Percentiles rank a stretch among this genome's conserved stretches.
Evolutionary conservation across 169 alveolate species (phyloP).

Genomic region (Babesia caballi): DNA sequence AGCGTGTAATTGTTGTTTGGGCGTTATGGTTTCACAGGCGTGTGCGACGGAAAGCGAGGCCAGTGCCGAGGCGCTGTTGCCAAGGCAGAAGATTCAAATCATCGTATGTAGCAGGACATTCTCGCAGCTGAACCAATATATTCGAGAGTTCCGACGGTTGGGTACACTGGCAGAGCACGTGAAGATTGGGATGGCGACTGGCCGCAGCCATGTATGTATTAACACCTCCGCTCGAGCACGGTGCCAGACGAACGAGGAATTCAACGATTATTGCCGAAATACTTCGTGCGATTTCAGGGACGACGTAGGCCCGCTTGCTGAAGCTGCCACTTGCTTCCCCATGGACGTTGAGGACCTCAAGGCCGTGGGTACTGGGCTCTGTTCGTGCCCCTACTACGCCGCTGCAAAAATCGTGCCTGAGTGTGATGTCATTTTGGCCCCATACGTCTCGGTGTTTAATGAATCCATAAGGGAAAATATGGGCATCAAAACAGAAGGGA

Average conservation of each 20-base stretch:
- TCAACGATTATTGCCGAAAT: conserved; percentile 77
- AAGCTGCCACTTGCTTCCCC: conserved; percentile 72
- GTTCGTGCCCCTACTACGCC: conserved; percentile 89
- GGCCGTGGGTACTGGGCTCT: conserved; percentile 39
- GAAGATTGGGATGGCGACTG: conserved; percentile 72
- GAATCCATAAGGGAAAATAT: conserved; percentile 75
- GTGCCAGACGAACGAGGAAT: conserved; percentile 67
- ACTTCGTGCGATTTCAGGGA: conserved; percentile 71
- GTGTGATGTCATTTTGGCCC: conserved; percentile 85
- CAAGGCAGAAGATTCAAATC: conserved; percentile 40
- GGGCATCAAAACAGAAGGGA: conserved; percentile 75
- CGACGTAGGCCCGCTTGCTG: conserved; percentile 62
- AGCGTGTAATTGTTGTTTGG: no score
- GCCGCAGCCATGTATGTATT: conserved; percentile 85
- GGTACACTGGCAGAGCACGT: conserved; percentile 71
- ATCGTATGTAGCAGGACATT: conserved; percentile 91
- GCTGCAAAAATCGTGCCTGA: conserved; percentile 70
- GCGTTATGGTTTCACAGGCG: no score
- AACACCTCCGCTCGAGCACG: conserved; percentile 67
- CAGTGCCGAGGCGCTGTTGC: no score
- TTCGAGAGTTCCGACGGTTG: conserved; percentile 83
- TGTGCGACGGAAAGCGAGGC: neutral
- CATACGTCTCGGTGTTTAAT: conserved; percentile 87
- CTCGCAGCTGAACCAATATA: conserved; percentile 85
- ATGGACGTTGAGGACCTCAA: conserved; percentile 85